A percentile compares a stretch with the other conserved stretches of the same genome.
phyloP scores from a whole-genome alignment of 2,329 filamentous ascomycete genomes.

The Trichoderma pleuroti region DNA sequence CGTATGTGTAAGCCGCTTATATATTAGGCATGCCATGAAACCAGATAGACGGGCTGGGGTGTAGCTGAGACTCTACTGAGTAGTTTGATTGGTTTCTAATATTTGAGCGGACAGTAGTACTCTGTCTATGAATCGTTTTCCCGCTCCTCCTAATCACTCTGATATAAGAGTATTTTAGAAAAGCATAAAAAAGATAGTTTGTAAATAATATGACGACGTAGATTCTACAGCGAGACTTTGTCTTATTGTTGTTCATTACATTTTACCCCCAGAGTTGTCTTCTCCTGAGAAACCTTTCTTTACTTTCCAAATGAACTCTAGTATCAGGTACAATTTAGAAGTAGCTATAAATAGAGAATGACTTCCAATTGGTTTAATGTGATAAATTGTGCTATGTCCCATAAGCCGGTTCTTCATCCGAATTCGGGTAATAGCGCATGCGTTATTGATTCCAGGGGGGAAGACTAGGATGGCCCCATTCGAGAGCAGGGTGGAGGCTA shows the following conservation, averaged over 20 bases:
- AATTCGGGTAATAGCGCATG: neutral
- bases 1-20: neutral
- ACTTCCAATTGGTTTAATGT: neutral
- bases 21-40: neutral
- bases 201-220: neutral
- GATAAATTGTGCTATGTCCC: neutral
- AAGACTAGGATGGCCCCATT: neutral
- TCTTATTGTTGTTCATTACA: neutral
- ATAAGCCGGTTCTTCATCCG: neutral
- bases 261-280: neutral
- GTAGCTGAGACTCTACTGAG: neutral
- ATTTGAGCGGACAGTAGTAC: neutral
- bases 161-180: neutral
- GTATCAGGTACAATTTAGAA: neutral
- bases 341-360: neutral
- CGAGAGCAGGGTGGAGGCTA: neutral
- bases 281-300: neutral
- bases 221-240: neutral
- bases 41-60: neutral
- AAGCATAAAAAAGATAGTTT: neutral
- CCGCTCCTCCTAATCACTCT: accelerated
- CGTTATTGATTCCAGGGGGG: neutral
- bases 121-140: accelerated
- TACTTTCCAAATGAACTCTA: neutral
- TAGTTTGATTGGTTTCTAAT: neutral